Percentiles rank a stretch among this genome's conserved stretches.
Conservation (phyloP, 176 grass and related monocot species). For the Hordeum vulgare region MorexV3_pseudomolecules_assembly NC_058520.1:417523414-417523913, state of each 20-base stretch:
- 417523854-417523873: neutral
- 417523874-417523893: constrained; percentile 1
- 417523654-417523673: no score
- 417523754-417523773: constrained; percentile 4
- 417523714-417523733: neutral
- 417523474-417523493: no score
- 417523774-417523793: neutral
- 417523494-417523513: neutral
- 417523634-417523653: no score
- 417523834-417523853: neutral
- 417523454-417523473: no score
- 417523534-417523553: neutral
- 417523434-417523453: no score
- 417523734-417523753: neutral
- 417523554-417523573: neutral
- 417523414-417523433: no score
- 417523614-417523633: no score
- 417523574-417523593: neutral
- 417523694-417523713: neutral
- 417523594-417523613: no score
- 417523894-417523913: constrained; percentile 38
- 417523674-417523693: no score
- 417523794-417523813: neutral
- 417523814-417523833: constrained; percentile 12
- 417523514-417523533: neutral